These are phyloP conservation scores for Ophiostoma piceae DNA, from an alignment of 2,329 filamentous ascomycete species.

Conservation along the genomic window DNA sequence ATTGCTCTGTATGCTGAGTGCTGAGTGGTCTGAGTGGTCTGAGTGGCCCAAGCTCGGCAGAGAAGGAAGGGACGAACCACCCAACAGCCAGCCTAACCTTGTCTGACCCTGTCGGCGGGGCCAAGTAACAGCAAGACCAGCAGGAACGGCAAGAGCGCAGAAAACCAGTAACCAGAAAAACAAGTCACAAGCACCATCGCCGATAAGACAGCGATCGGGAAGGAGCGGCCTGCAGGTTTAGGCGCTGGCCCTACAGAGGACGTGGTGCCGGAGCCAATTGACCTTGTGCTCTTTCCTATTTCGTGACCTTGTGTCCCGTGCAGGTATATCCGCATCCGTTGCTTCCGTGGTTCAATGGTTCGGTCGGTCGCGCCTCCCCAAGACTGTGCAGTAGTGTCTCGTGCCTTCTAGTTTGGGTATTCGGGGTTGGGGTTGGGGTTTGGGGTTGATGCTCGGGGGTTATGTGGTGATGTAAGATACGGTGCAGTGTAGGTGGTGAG, in stretches of 20 bases:
- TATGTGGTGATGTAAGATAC: not conserved
- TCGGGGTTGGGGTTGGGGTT: not conserved
- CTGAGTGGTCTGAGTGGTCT: not conserved
- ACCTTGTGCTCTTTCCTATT: not conserved
- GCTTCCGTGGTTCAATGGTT: not conserved
- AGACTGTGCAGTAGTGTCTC: not conserved
- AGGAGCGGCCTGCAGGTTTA: slow-evolving; percentile 14
- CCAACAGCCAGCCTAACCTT: slow-evolving; percentile 13
- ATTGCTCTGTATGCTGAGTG: not conserved
- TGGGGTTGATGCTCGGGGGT: not conserved
- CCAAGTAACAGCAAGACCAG: not conserved
- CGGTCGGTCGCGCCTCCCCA: slow-evolving; percentile 12
- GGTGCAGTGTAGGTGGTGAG: not conserved
- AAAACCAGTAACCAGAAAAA: not conserved
- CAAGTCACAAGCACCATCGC: not conserved
- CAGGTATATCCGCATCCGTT: not conserved
- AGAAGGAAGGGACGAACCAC: slow-evolving; percentile 17
- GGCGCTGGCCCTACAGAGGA: not conserved
- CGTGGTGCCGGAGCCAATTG: slow-evolving; percentile 9
- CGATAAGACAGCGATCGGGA: slow-evolving; percentile 17
- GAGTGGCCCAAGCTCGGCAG: slow-evolving; percentile 21
- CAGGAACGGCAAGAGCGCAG: slow-evolving; percentile 9
- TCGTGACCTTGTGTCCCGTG: not conserved
- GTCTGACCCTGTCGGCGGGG: not conserved
- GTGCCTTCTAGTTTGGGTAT: not conserved